Evolutionary conservation across 2,329 filamentous ascomycete species (phyloP), one percentile per base, ranked within the genome.

Genomic region (Aspergillus floridensis): DNA sequence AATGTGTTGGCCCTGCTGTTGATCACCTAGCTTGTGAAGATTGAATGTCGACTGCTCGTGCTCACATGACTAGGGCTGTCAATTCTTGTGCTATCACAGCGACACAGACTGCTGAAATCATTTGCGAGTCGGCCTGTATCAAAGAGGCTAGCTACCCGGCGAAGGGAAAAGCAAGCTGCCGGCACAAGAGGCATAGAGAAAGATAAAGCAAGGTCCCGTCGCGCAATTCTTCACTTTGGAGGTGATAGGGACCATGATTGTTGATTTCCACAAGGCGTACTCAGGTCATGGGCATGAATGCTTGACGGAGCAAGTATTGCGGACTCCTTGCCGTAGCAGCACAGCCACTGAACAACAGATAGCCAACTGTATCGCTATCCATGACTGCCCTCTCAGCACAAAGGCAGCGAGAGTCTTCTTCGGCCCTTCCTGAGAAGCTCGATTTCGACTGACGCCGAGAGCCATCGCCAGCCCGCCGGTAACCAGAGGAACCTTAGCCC

Each of bases 291-390:
- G 32, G 32, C 32, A 35, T 35, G 32, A 14, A 12, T 35, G 49
- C 49, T 31, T 50, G 32, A 50, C 31, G 49, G 12, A 50, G 49
- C 24, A 35, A 35, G 32, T 50, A 32, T 50, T 31, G 49, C 49
- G 49, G 24, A 50, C 49, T 31, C 24, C 24, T n/a, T 50, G 49
- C 24, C 49, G 49, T 50, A 50, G 49, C 49, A 50, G 49, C 49
- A 24, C 49, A 50, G 31, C 31, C 31, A 31, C 49, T 31, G 49
- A 24, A 16, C 49, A 50, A 50, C 49, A 50, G 49, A 50, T 50
- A 50, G 21, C 49, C 24, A 22, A 29, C 31, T 31, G 24, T 32
- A 31, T 50, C 31, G 49, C 49, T 50, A 50, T 32, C 11, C 32
- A 14, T 5, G 4, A 35, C 32, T 35, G 32, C 32, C 32, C 1